phyloP scores from a whole-genome alignment of 768 basidiomycete species.

The Lentinula aciculospora region DNA sequence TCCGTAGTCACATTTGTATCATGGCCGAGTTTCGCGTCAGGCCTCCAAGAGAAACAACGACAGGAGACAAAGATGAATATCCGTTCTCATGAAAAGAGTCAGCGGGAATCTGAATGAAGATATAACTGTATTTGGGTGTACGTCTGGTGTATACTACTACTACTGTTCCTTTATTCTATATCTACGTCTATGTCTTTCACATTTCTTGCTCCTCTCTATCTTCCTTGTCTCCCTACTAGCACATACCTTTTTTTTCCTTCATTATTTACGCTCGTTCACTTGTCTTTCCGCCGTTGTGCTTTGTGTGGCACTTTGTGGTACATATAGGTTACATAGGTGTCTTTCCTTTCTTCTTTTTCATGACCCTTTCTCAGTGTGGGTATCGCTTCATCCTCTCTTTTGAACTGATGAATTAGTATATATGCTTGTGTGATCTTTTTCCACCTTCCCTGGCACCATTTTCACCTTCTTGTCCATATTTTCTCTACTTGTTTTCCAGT shows the following conservation, averaged over 20 bases:
- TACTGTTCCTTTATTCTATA: background rate
- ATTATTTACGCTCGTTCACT: background rate
- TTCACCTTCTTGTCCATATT: too few species aligned
- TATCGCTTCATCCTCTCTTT: too few species aligned
- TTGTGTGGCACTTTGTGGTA: background rate
- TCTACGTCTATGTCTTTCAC: too few species aligned
- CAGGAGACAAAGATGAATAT: background rate
- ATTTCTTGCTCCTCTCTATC: too few species aligned
- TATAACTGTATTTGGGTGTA: background rate
- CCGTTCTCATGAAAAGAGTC: background rate
- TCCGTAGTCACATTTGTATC: slow-evolving; percentile 66
- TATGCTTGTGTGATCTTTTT: too few species aligned
- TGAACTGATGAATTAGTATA: too few species aligned
- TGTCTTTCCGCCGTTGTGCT: background rate
- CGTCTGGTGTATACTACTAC: background rate
- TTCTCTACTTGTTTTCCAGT: too few species aligned
- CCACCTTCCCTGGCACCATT: too few species aligned
- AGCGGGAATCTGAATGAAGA: background rate
- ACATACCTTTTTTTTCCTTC: too few species aligned
- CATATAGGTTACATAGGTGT: background rate
- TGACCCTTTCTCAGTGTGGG: background rate
- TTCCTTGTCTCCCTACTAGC: too few species aligned
- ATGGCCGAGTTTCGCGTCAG: slow-evolving; percentile 76
- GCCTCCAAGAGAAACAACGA: slow-evolving; percentile 47
- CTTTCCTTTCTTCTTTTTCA: background rate